Evolutionary conservation across 208 protist species (phyloP).

Genomic region (Zelonia costaricensis): DNA sequence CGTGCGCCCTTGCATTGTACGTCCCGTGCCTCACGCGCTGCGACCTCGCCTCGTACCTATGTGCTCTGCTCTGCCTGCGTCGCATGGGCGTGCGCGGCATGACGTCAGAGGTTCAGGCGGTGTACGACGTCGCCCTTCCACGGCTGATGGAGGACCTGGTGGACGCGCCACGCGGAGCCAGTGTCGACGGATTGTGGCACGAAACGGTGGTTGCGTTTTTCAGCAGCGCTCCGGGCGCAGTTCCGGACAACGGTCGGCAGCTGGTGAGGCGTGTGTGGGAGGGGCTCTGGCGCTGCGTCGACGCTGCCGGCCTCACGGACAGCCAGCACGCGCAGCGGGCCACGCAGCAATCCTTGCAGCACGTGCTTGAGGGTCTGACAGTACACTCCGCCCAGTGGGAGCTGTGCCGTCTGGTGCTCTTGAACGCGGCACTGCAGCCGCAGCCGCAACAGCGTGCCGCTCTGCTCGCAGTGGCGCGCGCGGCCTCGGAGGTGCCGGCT

Average conservation of each 20-base stretch:
- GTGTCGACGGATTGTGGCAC: conserved; percentile 1
- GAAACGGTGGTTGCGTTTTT: conserved; percentile 4
- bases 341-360: conserved; percentile 3
- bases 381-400: conserved; percentile 21
- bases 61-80: conserved; percentile 11
- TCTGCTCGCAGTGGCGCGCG: too few species aligned
- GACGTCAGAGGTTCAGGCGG: conserved; percentile 12
- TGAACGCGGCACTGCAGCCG: conserved; percentile 8
- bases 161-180: conserved; percentile 7
- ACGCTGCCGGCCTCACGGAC: conserved; percentile 3
- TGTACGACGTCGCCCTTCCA: conserved; percentile 9
- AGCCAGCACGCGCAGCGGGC: conserved; percentile 1
- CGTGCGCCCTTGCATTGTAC: conserved; percentile 18
- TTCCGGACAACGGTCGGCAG: conserved; percentile 2
- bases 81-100: background rate
- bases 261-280: conserved; percentile 25
- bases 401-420: conserved; percentile 16
- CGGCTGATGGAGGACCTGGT: conserved; percentile 24
- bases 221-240: background rate
- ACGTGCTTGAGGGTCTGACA: background rate
- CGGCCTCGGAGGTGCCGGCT: background rate
- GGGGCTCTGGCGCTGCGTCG: conserved; percentile 22
- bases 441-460: background rate
- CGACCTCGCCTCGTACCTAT: conserved; percentile 18
- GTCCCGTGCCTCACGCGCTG: conserved; percentile 25